Evolutionary conservation across 2,329 filamentous ascomycete species (phyloP), one percentile per base, ranked within the genome.

Genomic region (Claviceps pusilla): DNA sequence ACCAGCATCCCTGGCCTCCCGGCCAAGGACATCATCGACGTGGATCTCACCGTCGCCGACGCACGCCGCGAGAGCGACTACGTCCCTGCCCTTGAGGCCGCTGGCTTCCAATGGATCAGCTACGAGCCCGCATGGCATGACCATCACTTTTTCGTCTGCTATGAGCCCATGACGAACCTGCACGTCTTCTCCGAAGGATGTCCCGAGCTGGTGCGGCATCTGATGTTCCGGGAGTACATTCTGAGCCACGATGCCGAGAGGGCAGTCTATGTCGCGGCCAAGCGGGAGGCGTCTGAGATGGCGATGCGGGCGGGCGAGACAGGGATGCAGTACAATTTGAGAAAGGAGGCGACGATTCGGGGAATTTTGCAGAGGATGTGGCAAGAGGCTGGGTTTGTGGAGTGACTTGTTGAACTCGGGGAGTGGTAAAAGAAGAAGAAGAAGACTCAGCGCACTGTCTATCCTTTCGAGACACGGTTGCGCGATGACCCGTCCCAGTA

Each of bases 11-110:
- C 73, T 0, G 65, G 63, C 7, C 68, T 79, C 3, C 66, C 73
- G 0, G 76, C 77, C 49, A 79, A 79, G 62, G 66, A 69, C 39
- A 63, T 78, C 49, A 74, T 79, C 49, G 76, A 79, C 60, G 68
- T 79, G 31, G 77, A 79, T 58, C 62, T 79, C 7, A 65, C 71
- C 5, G 66, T 79, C 7, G 51, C 61, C 2, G 65, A 76, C 48
- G 55, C 68, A 29, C 57, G 59, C 14, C 66, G 71, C 43, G 74
- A 78, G 57, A 62, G 56, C 2, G 61, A 63, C 2, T 78, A 77
- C 56, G 71, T 70, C 7, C 59, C 66, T 2, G 62, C 62, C 3
- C 71, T 78, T 4, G 72, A 76, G 59, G 57, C 59, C 35, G 35
- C 35, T 3, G 35, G 35, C 35, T 37, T 37, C 3, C 35, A 14